phyloP scores from a whole-genome alignment of 2,329 filamentous ascomycete species.

The Fusarium dlaminii region DNA sequence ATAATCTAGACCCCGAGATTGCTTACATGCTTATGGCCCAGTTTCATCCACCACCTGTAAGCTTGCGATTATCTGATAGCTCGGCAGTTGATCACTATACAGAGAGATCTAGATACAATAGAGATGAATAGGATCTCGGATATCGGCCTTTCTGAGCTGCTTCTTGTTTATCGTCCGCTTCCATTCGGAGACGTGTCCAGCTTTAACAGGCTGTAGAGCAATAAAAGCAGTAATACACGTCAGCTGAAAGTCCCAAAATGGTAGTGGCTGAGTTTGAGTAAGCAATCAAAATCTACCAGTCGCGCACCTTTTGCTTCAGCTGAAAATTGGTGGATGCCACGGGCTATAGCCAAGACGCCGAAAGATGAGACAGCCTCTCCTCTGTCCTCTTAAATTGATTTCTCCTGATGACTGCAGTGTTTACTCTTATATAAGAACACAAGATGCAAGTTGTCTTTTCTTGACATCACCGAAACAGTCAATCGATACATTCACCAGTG shows the following conservation, averaged over 20 bases:
- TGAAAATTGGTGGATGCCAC: not conserved
- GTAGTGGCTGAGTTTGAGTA: not conserved
- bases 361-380: not conserved
- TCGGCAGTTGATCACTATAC: not conserved
- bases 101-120: not conserved
- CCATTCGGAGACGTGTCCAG: not conserved
- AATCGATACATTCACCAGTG: too few species aligned
- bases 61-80: not conserved
- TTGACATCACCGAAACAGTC: not conserved
- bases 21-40: too few species aligned
- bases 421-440: not conserved
- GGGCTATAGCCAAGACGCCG: slow-evolving; percentile 26
- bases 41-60: not conserved
- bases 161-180: not conserved
- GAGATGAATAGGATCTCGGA: not conserved
- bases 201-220: not conserved
- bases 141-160: not conserved
- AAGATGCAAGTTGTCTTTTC: not conserved
- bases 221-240: not conserved
- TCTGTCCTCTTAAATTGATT: not conserved
- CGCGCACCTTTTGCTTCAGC: not conserved
- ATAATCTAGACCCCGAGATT: not conserved
- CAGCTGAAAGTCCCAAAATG: not conserved
- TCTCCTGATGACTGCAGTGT: not conserved
- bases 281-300: not conserved